Evolutionary conservation across 768 basidiomycete genomes (phyloP).

Genomic region (Pulveroboletus frians): DNA sequence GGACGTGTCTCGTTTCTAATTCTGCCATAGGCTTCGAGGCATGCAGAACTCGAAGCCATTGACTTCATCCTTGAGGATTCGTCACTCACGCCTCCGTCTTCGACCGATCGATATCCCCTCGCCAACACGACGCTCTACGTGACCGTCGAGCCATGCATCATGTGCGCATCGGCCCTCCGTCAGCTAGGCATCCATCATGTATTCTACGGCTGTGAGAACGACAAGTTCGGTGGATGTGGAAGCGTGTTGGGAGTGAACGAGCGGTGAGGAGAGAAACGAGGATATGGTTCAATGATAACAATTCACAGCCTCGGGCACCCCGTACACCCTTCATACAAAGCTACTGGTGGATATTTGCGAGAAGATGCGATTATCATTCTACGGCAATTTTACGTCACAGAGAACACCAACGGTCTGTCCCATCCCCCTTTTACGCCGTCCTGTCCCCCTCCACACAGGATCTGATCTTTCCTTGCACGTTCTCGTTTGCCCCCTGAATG

Average conservation of each 20-base stretch:
- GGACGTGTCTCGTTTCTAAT: not conserved
- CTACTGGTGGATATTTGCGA: conserved; percentile 69
- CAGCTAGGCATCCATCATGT: conserved; percentile 90
- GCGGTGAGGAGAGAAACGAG: conserved; percentile 40
- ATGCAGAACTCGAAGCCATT: conserved; percentile 96
- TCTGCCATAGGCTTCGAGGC: conserved; percentile 75
- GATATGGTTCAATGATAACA: not conserved
- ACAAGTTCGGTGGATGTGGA: conserved; percentile 94
- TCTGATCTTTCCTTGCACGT: not conserved
- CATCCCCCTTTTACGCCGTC: not conserved
- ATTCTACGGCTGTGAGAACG: conserved; percentile 91
- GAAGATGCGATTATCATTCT: conserved; percentile 86
- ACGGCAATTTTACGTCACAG: conserved; percentile 86
- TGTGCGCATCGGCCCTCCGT: conserved; percentile 95
- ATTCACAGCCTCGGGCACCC: conserved; percentile 60
- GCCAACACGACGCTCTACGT: conserved; percentile 85
- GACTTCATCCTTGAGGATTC: conserved; percentile 73
- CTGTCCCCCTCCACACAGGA: not conserved
- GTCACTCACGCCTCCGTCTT: conserved; percentile 44
- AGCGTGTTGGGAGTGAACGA: conserved; percentile 88
- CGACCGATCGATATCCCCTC: conserved; percentile 54
- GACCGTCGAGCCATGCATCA: conserved; percentile 98
- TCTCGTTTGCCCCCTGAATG: conserved; percentile 5
- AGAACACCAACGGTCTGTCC: conserved; percentile 85
- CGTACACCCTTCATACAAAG: conserved; percentile 66